Percentiles rank a stretch among this genome's conserved stretches.
phyloP scores from a whole-genome alignment of 2,329 filamentous ascomycete genomes.

The Aspergillus caelatus region DNA sequence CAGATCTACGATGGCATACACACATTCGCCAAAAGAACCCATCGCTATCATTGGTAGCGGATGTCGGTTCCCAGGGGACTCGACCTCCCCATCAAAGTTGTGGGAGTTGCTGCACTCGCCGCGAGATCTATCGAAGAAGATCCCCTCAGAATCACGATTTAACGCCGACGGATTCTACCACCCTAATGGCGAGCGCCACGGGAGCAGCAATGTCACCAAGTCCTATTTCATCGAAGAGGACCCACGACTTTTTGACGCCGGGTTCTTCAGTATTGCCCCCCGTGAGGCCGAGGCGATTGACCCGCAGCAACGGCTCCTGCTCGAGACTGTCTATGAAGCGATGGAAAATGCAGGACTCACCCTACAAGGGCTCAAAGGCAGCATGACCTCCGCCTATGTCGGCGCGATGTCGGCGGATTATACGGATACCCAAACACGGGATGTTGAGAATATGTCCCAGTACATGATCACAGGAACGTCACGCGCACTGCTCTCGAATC shows the following conservation, averaged over 20 bases:
- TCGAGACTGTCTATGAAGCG: conserved; percentile 47
- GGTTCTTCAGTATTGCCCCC: conserved; percentile 27
- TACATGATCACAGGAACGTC: conserved; percentile 24
- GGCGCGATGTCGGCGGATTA: conserved; percentile 31
- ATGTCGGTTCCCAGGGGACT: conserved; percentile 48
- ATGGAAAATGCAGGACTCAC: conserved; percentile 25
- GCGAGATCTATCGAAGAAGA: conserved; percentile 15
- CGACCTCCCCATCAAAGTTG: conserved; percentile 40
- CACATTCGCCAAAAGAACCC: conserved; percentile 31
- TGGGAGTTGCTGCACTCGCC: conserved; percentile 40
- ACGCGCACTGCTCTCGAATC: conserved; percentile 23
- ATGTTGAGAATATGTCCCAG: conserved; percentile 9
- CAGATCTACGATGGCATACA: conserved; percentile 7
- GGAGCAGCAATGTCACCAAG: conserved; percentile 30
- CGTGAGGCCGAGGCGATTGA: conserved; percentile 36
- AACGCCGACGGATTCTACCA: conserved; percentile 24
- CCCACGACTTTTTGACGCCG: conserved; percentile 23
- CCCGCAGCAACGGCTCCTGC: conserved; percentile 27
- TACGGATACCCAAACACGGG: conserved; percentile 14
- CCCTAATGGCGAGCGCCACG: conserved; percentile 29
- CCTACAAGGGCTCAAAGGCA: conserved; percentile 25
- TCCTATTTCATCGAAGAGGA: conserved; percentile 27
- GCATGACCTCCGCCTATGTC: conserved; percentile 32
- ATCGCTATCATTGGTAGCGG: conserved; percentile 50
- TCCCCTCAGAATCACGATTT: conserved; percentile 28